phyloP scores from a whole-genome alignment of 345 rosid genomes.

The Eucalyptus microcorys region DNA sequence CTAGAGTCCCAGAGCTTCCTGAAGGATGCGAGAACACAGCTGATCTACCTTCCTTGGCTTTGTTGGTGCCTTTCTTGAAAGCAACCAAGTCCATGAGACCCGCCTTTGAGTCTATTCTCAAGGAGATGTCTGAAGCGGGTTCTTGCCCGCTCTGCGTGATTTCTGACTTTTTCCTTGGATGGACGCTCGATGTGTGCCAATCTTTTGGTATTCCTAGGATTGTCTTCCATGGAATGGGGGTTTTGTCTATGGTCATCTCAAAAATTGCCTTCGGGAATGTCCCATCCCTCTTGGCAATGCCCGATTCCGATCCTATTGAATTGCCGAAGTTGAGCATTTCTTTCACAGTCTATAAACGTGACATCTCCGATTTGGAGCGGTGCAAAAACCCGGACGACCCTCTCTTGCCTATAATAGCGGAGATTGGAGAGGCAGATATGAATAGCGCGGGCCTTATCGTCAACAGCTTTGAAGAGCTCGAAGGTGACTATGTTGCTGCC shows the following conservation, averaged over 20 bases:
- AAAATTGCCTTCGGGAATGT: neutral
- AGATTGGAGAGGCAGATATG: neutral
- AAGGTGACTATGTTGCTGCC: neutral
- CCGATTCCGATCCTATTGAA: neutral
- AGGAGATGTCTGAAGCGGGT: neutral
- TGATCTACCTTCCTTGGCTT: conserved; percentile 1
- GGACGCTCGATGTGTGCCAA: conserved; percentile 1
- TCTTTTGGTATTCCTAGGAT: conserved; percentile 6
- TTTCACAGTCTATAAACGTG: neutral
- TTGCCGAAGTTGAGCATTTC: neutral
- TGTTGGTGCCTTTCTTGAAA: neutral
- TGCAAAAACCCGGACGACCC: neutral
- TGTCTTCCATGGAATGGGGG: conserved; percentile 4
- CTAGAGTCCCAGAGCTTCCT: neutral
- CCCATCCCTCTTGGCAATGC: neutral
- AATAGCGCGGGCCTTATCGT: conserved; percentile 3
- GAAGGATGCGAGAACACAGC: conserved; percentile 4
- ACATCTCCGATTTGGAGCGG: neutral
- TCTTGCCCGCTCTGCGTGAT: conserved; percentile 2
- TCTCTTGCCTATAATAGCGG: neutral
- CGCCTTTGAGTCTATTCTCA: conserved; percentile 3
- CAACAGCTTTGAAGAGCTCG: conserved; percentile 14
- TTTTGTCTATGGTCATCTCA: neutral
- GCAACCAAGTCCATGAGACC: neutral
- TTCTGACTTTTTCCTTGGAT: conserved; percentile 5